Evolutionary conservation across 768 basidiomycete genomes (phyloP).

Genomic region (Tremella mesenterica): DNA sequence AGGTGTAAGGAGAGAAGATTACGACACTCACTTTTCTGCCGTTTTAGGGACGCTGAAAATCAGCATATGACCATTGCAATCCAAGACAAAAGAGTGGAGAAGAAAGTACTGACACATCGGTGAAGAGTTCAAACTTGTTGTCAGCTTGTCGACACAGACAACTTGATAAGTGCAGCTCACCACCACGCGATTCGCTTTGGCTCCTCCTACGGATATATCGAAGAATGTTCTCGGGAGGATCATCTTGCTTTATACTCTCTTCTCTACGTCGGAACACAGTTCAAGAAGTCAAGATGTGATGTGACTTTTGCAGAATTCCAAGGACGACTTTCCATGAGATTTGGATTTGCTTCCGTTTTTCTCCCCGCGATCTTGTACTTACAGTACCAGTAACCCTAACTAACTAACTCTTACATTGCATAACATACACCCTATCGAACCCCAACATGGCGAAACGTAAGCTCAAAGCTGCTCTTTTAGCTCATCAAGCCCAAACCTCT

Average conservation of each 20-base stretch:
- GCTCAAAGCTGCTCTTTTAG: neutral
- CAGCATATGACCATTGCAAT: neutral
- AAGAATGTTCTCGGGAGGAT: constrained; percentile 23
- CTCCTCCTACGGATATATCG: constrained; percentile 68
- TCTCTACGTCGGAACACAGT: neutral
- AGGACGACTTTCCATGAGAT: neutral
- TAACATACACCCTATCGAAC: too few relatives aligned
- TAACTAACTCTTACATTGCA: too few relatives aligned
- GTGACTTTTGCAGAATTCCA: neutral
- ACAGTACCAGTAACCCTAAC: too few relatives aligned
- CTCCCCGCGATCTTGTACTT: too few relatives aligned
- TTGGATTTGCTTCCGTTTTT: neutral
- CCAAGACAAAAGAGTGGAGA: neutral
- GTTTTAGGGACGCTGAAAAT: constrained; percentile 53
- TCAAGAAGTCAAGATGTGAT: neutral
- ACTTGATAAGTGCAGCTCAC: constrained; percentile 14
- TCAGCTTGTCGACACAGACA: neutral
- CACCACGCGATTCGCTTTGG: constrained; percentile 38
- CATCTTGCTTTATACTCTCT: neutral
- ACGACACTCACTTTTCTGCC: constrained; percentile 64
- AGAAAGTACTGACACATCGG: constrained; percentile 46
- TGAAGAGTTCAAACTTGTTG: constrained; percentile 56
- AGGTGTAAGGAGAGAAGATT: neutral
- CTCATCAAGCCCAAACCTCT: neutral
- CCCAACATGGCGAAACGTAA: neutral